Conservation (phyloP, 345 rosid species). For the Aquilaria sinensis region DNA sequence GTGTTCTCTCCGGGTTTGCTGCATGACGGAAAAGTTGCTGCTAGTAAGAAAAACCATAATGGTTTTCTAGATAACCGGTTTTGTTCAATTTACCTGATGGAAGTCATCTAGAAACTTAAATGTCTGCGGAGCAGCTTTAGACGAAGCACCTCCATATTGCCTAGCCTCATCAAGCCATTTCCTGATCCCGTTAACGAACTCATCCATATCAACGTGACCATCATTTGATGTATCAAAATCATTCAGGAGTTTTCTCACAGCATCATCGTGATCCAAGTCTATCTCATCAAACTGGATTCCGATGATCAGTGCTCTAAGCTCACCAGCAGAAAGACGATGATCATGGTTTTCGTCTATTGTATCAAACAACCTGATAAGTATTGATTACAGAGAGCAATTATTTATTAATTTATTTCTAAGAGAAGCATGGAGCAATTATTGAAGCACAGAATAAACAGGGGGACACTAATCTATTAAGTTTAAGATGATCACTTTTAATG, state of each 20-base stretch:
- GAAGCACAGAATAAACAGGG: background rate
- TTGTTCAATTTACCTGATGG: constrained; percentile 38
- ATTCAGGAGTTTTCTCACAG: constrained; percentile 44
- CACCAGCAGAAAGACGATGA: constrained; percentile 34
- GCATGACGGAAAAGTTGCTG: constrained; percentile 7
- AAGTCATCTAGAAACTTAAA: constrained; percentile 36
- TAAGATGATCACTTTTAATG: background rate
- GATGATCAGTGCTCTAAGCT: constrained; percentile 59
- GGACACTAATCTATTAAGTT: background rate
- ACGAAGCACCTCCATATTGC: constrained; percentile 31
- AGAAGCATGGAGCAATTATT: constrained; percentile 5
- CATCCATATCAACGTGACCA: constrained; percentile 22
- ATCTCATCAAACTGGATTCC: constrained; percentile 82
- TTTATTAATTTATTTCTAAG: too few species aligned
- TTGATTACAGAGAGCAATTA: too few species aligned
- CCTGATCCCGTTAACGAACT: constrained; percentile 48
- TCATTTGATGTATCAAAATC: constrained; percentile 67
- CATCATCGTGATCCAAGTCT: constrained; percentile 60
- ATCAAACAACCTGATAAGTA: constrained; percentile 44
- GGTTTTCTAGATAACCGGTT: background rate
- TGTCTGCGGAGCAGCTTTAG: constrained; percentile 36
- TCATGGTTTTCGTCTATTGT: constrained; percentile 58
- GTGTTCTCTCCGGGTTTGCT: constrained; percentile 80
- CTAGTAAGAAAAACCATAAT: constrained; percentile 3
- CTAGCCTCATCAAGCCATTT: constrained; percentile 52